Conservation (phyloP, 441 rosid species). For the Lepidium campestre region DNA sequence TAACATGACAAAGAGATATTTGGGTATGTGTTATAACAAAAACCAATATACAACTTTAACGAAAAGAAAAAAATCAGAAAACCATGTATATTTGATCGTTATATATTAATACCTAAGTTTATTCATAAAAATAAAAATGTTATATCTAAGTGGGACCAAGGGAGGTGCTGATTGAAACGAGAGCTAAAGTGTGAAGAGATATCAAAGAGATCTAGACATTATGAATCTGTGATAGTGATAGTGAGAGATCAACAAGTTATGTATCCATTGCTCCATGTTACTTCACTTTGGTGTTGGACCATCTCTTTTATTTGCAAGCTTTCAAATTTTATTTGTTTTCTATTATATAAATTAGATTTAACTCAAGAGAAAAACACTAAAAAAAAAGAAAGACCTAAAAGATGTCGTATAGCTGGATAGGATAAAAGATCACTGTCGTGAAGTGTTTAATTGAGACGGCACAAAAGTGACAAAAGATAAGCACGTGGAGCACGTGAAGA, state of each 20-base stretch:
- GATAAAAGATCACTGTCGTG: conserved; percentile 23
- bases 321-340: not conserved
- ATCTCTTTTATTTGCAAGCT: conserved; percentile 10
- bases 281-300: conserved; percentile 19
- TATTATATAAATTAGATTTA: no score
- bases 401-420: conserved; percentile 17
- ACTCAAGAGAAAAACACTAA: not conserved
- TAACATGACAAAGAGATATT: conserved; percentile 2
- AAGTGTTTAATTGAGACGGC: conserved; percentile 21
- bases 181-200: conserved; percentile 11
- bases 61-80: no score
- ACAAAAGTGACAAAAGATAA: conserved; percentile 9
- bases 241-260: conserved; percentile 12
- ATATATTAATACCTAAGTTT: no score
- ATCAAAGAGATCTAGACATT: not conserved
- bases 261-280: conserved; percentile 19
- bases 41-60: no score
- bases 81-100: no score
- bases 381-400: not conserved
- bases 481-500: conserved; percentile 30
- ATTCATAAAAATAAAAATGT: no score
- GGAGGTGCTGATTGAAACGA: conserved; percentile 23
- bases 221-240: not conserved
- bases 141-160: conserved; percentile 7
- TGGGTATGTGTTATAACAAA: no score